These are phyloP conservation scores for Draba incana DNA, from an alignment of 345 rosid species.

Conservation along the genomic window DNA sequence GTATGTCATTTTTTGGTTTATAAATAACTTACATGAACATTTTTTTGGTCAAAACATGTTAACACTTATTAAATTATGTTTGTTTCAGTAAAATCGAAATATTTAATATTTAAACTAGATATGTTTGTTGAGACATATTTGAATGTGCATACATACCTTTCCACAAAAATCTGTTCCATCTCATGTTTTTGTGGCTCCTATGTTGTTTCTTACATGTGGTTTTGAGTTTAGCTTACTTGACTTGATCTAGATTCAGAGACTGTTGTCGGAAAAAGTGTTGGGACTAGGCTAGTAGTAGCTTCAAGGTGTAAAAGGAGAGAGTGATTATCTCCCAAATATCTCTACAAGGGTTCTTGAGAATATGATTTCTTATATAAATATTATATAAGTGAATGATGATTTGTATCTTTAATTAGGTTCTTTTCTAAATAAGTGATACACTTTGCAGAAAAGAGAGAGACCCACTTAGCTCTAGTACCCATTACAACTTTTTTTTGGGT, in stretches of 20 bases:
- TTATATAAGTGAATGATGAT: conserved; percentile 42
- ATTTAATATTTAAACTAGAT: too few relatives aligned
- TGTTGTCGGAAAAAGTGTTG: conserved; percentile 37
- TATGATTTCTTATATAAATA: conserved; percentile 23
- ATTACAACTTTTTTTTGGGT: conserved; percentile 42
- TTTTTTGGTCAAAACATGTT: too few relatives aligned
- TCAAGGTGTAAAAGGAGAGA: conserved; percentile 31
- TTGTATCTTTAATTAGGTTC: conserved; percentile 43
- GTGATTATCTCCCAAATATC: conserved; percentile 27
- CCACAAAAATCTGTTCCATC: neutral
- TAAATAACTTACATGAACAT: too few relatives aligned
- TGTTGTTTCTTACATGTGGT: conserved; percentile 33
- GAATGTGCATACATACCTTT: neutral
- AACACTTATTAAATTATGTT: too few relatives aligned
- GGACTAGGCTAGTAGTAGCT: conserved; percentile 33
- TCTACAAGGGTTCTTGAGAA: conserved; percentile 13
- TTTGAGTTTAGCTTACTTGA: conserved; percentile 29
- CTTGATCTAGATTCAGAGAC: conserved; percentile 26
- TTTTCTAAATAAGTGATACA: conserved; percentile 42
- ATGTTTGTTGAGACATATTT: conserved; percentile 28
- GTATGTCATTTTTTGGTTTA: too few relatives aligned
- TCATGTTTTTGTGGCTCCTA: conserved; percentile 33
- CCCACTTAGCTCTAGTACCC: conserved; percentile 58
- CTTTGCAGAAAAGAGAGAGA: conserved; percentile 58
- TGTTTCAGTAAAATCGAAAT: too few relatives aligned